Base-by-base conservation (phyloP, 257 asterid genomes). In the Solanum appendiculatum region DNA sequence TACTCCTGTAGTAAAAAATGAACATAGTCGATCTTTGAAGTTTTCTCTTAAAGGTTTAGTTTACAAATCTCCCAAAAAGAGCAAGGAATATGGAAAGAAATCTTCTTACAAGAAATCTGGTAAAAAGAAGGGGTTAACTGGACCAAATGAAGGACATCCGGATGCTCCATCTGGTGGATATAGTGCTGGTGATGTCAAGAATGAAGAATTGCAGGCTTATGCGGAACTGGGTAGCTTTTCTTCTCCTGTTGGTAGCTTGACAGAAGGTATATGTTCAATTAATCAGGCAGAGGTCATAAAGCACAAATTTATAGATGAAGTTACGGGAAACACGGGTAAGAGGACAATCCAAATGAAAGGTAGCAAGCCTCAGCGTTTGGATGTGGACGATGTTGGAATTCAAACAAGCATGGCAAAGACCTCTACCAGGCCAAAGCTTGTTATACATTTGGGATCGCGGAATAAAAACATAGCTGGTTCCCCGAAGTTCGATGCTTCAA, bases 371-470 rank as follows among this genome's bases (percentile, higher is more conserved):
- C 93, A 87, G 81, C 91, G 86, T 86, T 64, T 88, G 88, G 87
- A 87, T 77, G 88, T 25, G 82, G 96, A 92, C 84, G 96, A 93
- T 81, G 86, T 48, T 87, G 95, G 92, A 89, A 86, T 88, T 88
- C 88, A 91, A 82, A 87, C 88, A 72, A 89, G 90, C 77, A 86
- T 84, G 69, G 87, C 94, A 44, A 94, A 89, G 94, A 72, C 90
- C 85, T 86, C 92, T 34, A 94, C 90, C 85, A 98, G 95, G 69
- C 93, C 97, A 23, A 96, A 96, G 94, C 95, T 95, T 66, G 99
- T 97, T 86, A 96, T 96, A 87, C 99, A 96, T 93, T 88, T 96
- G 95, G 98, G 99, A 72, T 91, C 92, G 20, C 91, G 98, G 69
- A 92, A 90, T 88, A 93, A 91, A 92, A 94, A 89, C 70, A 56